Evolutionary conservation across 2,329 filamentous ascomycete genomes (phyloP).

Genomic region (Neonectria hederae): DNA sequence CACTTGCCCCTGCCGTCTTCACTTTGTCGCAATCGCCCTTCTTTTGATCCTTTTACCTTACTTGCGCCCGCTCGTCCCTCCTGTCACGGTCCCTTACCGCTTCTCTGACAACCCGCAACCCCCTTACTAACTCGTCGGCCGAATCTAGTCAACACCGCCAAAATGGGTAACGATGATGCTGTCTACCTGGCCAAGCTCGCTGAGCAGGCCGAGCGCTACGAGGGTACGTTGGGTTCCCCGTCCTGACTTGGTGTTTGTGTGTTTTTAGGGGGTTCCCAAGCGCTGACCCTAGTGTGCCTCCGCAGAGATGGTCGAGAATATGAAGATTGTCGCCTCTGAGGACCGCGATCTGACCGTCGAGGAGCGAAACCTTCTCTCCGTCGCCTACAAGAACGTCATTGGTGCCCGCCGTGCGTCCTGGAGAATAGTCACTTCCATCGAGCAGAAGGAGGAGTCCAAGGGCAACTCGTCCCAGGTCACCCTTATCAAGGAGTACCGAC

Average conservation of each 20-base stretch:
- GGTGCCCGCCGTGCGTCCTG: conserved; percentile 97
- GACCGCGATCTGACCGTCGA: conserved; percentile 87
- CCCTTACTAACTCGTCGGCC: conserved; percentile 36
- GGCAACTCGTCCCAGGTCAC: conserved; percentile 93
- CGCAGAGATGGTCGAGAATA: conserved; percentile 95
- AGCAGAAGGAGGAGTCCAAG: conserved; percentile 99
- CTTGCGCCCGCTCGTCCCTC: conserved; percentile 31
- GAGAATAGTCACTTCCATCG: conserved; percentile 99
- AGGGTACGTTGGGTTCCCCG: conserved; percentile 72
- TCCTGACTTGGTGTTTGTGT: neutral
- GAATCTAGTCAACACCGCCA: conserved; percentile 56
- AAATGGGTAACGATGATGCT: conserved; percentile 99
- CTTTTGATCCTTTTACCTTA: conserved; percentile 19
- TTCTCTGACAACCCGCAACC: conserved; percentile 33
- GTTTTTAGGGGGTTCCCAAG: conserved; percentile 19
- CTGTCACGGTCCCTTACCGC: conserved; percentile 29
- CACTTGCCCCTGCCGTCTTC: conserved; percentile 21
- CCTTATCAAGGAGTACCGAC: conserved; percentile 95
- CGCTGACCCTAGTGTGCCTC: conserved; percentile 56
- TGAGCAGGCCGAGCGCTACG: conserved; percentile 99
- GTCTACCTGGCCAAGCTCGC: conserved; percentile 99
- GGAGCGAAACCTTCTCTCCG: conserved; percentile 98
- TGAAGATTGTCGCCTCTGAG: conserved; percentile 99
- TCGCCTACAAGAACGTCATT: conserved; percentile 99
- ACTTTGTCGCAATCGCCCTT: conserved; percentile 27